phyloP scores from a whole-genome alignment of 768 basidiomycete species.

The Imleria badia region DNA sequence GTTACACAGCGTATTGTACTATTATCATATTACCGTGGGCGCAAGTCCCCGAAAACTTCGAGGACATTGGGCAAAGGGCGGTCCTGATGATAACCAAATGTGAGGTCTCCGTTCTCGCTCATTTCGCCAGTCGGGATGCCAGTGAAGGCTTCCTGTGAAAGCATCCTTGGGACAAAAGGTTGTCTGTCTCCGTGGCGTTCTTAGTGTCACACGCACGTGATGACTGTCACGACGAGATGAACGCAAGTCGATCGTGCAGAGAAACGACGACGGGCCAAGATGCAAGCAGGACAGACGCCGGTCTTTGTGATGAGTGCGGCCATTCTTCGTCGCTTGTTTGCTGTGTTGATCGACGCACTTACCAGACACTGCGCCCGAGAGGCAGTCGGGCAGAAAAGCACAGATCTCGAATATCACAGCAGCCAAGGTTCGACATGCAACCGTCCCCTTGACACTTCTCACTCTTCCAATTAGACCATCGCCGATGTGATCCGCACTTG shows the following conservation, averaged over 20 bases:
- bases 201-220: constrained; percentile 1
- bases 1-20: too few species aligned
- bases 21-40: too few species aligned
- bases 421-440: constrained; percentile 66
- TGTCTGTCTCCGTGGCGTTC: too few species aligned
- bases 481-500: constrained; percentile 98
- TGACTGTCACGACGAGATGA: background rate
- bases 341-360: background rate
- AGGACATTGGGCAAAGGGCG: too few species aligned
- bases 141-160: too few species aligned
- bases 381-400: constrained; percentile 92
- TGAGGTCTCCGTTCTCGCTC: too few species aligned
- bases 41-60: too few species aligned
- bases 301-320: constrained; percentile 77
- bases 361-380: constrained; percentile 88
- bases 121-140: too few species aligned
- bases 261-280: constrained; percentile 6
- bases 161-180: too few species aligned
- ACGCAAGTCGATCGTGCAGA: background rate
- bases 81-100: too few species aligned
- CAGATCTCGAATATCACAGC: constrained; percentile 97
- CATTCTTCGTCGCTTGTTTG: background rate
- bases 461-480: constrained; percentile 62
- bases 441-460: background rate
- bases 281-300: constrained; percentile 59